Conservation (phyloP, 2,329 filamentous ascomycete genomes). For the Penicillium sclerotiorum region DNA sequence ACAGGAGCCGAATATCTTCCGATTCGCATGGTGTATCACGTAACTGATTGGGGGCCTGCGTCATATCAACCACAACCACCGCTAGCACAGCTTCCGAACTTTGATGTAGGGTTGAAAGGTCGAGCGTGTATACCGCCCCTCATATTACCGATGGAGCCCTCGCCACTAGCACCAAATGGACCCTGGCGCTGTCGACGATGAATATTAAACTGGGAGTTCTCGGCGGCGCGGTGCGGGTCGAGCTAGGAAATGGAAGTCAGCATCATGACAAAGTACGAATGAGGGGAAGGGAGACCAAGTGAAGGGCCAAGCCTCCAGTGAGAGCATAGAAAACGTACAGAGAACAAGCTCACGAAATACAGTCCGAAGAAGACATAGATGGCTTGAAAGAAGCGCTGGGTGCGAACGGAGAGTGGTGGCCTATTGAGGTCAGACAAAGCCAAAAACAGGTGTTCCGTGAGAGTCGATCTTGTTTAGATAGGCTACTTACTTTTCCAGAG, state of each 20-base stretch:
- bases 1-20: no score
- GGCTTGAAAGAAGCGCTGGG: slow-evolving; percentile 44
- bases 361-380: slow-evolving; percentile 53
- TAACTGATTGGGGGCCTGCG: no score
- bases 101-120: no score
- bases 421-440: slow-evolving; percentile 27
- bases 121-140: no score
- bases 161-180: no score
- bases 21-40: no score
- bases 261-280: not conserved
- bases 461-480: not conserved
- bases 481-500: slow-evolving; percentile 37
- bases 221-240: slow-evolving; percentile 50
- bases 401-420: slow-evolving; percentile 48
- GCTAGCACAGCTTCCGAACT: no score
- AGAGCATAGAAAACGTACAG: slow-evolving; percentile 36
- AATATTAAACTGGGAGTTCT: slow-evolving; percentile 50
- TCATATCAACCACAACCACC: no score
- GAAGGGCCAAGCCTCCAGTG: not conserved
- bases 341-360: slow-evolving; percentile 53
- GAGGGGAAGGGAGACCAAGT: not conserved
- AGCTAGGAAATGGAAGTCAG: slow-evolving; percentile 36
- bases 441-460: not conserved
- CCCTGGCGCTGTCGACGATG: no score
- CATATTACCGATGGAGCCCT: no score